Evolutionary conservation across 352 stramenopile species (phyloP).

Genomic region (Globisporangium alternatum): DNA sequence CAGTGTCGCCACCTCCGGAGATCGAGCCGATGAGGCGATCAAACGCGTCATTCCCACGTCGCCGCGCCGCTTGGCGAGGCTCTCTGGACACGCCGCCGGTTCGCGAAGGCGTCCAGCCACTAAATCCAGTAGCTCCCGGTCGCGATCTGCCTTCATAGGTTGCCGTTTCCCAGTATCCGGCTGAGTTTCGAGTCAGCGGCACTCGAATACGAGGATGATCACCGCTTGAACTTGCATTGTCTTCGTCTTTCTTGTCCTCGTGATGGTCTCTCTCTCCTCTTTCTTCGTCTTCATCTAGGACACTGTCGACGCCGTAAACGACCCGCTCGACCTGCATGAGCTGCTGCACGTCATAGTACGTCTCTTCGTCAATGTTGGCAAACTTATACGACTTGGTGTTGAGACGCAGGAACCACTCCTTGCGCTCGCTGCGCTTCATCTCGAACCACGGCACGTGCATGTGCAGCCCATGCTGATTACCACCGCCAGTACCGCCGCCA

Average conservation of each 20-base stretch:
- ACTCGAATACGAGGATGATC: background rate
- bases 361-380: slow-evolving; percentile 13
- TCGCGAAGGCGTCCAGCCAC: background rate
- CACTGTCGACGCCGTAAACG: background rate
- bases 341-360: slow-evolving; percentile 3
- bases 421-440: slow-evolving; percentile 9
- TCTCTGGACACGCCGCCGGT: background rate
- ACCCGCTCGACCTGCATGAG: slow-evolving; percentile 6
- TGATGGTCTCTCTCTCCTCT: background rate
- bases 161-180: background rate
- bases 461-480: background rate
- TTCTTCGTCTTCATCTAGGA: background rate
- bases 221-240: background rate
- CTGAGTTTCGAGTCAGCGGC: background rate
- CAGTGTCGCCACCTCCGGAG: background rate
- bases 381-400: slow-evolving; percentile 13
- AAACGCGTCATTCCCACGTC: background rate
- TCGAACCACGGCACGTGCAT: slow-evolving; percentile 5
- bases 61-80: background rate
- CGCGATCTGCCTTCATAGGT: background rate
- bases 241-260: background rate
- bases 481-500: background rate
- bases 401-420: slow-evolving; percentile 5
- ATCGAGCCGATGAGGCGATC: slow-evolving; percentile 1
- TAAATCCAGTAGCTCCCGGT: background rate